phyloP scores from a whole-genome alignment of 1,284 basidiomycete genomes.

The Mycena citricolor region DNA sequence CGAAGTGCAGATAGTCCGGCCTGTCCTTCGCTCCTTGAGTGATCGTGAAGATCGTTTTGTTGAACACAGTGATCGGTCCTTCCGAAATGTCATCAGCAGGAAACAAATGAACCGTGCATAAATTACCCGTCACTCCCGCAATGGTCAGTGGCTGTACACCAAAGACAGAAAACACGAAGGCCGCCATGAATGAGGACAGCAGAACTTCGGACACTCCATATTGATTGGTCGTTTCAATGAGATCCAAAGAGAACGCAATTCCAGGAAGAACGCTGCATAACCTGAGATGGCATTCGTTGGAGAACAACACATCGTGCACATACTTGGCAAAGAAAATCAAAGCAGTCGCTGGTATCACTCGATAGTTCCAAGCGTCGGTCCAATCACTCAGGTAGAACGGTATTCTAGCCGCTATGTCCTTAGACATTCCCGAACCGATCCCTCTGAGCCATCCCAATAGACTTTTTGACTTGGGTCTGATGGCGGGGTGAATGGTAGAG shows the following conservation, averaged over 20 bases:
- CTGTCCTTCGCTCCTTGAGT: slow-evolving; percentile 55
- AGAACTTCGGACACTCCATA: slow-evolving; percentile 92
- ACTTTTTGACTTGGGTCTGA: slow-evolving; percentile 8
- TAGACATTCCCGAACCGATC: slow-evolving; percentile 71
- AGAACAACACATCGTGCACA: slow-evolving; percentile 26
- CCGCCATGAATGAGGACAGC: slow-evolving; percentile 82
- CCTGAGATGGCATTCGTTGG: slow-evolving; percentile 3
- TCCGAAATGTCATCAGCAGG: slow-evolving; percentile 5
- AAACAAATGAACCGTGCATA: slow-evolving; percentile 23
- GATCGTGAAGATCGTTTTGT: slow-evolving; percentile 88
- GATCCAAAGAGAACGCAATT: slow-evolving; percentile 89
- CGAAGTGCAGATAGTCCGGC: slow-evolving; percentile 82
- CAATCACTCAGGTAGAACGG: slow-evolving; percentile 88
- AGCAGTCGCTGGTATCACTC: slow-evolving; percentile 73
- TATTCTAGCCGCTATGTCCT: slow-evolving; percentile 73
- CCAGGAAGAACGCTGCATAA: slow-evolving; percentile 74
- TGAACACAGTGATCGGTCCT: slow-evolving; percentile 89
- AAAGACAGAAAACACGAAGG: slow-evolving; percentile 88
- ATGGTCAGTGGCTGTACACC: slow-evolving; percentile 92
- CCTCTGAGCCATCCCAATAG: slow-evolving; percentile 22
- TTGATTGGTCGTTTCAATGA: slow-evolving; percentile 88
- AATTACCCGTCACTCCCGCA: slow-evolving; percentile 93
- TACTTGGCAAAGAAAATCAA: slow-evolving; percentile 82
- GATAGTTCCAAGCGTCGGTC: slow-evolving; percentile 87
- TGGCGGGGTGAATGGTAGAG: slow-evolving; percentile 15